Evolutionary conservation across 208 protist genomes (phyloP).

Genomic region (Porcisia deanei): DNA sequence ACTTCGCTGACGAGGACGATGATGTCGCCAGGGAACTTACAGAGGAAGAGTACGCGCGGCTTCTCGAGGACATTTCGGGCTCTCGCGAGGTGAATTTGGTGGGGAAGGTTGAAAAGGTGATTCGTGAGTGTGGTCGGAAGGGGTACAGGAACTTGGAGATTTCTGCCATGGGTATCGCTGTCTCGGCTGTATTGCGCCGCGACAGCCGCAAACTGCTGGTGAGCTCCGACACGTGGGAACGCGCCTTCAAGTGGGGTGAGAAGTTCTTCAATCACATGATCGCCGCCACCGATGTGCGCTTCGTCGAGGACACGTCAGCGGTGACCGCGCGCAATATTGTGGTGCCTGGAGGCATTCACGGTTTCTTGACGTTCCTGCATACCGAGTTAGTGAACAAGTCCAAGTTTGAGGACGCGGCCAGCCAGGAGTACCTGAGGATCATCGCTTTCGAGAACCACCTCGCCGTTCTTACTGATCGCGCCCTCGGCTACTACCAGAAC

Average conservation of each 20-base stretch:
- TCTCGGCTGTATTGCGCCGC: conserved; percentile 45
- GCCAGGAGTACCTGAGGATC: conserved; percentile 55
- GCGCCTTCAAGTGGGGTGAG: conserved; percentile 36
- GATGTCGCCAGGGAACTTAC: conserved; percentile 31
- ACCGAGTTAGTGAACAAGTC: conserved; percentile 53
- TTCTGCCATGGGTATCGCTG: conserved; percentile 53
- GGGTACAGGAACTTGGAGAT: conserved; percentile 51
- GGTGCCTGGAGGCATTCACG: conserved; percentile 55
- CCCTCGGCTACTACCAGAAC: conserved; percentile 66
- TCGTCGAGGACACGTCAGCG: conserved; percentile 38
- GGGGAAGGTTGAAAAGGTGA: conserved; percentile 40
- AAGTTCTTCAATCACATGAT: conserved; percentile 43
- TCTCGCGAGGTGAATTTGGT: conserved; percentile 46
- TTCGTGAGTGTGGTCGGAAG: conserved; percentile 41
- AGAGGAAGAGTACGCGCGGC: conserved; percentile 28
- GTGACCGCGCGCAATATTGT: conserved; percentile 37
- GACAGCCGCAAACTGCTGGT: conserved; percentile 51
- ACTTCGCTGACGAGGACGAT: conserved; percentile 34
- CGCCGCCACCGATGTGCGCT: conserved; percentile 41
- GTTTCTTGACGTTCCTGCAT: conserved; percentile 50
- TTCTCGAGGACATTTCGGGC: conserved; percentile 29
- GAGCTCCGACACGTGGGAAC: conserved; percentile 51
- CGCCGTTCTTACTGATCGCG: conserved; percentile 53
- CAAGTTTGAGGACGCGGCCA: conserved; percentile 47
- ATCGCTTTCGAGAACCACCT: conserved; percentile 72